Percentiles rank a stretch among this genome's conserved stretches.
Conservation (phyloP, 228 moss, liverwort and hornwort species). For the Sphagnum fallax region DNA sequence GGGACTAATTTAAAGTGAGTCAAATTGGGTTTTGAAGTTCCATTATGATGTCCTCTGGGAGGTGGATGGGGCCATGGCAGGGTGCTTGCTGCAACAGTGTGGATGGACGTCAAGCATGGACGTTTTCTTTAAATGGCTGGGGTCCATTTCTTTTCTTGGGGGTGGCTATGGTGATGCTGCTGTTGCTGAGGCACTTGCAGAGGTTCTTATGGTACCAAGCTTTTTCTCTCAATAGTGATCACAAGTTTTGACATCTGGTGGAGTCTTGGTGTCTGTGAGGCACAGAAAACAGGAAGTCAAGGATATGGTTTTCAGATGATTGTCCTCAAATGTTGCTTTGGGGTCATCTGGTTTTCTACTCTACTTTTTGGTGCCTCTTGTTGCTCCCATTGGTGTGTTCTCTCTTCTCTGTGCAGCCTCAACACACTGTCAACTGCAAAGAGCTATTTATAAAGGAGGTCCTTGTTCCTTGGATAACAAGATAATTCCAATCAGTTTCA, state of each 20-base stretch:
- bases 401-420: too few relatives aligned
- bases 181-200: slow-evolving; percentile 85
- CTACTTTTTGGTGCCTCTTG: too few relatives aligned
- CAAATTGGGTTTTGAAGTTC: neutral
- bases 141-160: slow-evolving; percentile 61
- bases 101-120: slow-evolving; percentile 94
- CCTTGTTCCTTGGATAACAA: too few relatives aligned
- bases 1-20: too few relatives aligned
- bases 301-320: too few relatives aligned
- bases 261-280: too few relatives aligned
- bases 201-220: slow-evolving; percentile 67
- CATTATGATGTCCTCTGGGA: neutral
- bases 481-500: too few relatives aligned
- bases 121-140: slow-evolving; percentile 78
- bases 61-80: slow-evolving; percentile 26
- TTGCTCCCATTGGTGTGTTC: too few relatives aligned
- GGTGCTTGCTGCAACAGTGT: slow-evolving; percentile 58
- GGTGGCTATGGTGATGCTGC: slow-evolving; percentile 86
- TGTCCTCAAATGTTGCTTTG: too few relatives aligned
- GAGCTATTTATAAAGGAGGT: slow-evolving; percentile 47
- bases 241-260: neutral
- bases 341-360: too few relatives aligned
- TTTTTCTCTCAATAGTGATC: neutral
- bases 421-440: too few relatives aligned
- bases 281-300: too few relatives aligned